Base-by-base conservation (phyloP, 495 filamentous ascomycete genomes). In the Oidiodendron maius region DNA sequence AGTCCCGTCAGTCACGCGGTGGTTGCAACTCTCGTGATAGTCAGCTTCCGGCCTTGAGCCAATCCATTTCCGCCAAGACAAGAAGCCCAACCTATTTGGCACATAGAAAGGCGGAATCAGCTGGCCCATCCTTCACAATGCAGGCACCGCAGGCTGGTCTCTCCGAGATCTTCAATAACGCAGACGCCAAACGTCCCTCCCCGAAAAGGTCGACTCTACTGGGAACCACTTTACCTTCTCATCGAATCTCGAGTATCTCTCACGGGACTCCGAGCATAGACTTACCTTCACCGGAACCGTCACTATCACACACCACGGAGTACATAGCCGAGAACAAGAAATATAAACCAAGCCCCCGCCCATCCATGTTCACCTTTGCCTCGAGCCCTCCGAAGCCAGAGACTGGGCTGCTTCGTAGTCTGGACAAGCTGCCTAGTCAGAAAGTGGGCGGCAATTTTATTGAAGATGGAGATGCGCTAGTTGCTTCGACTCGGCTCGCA, bases 371-470 rank as follows among this genome's bases (percentile, higher is more conserved):
- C 40, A 53, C 52, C 20, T 53, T 61, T 15, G 4, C 51, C 21
- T 56, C 55, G 13, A 58, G 58, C 38, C 26, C 51, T 67, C 36
- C 58, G 28, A 50, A 58, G 40, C 32, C 24, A 59, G 54, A 21
- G 54, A 32, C 51, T 61, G 58, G 16, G 40, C 45, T 12, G 54
- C 55, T 15, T 59, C 64, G 4, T 57, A 64, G 25, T 53, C 72
- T 44, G 60, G 66, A 32, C 61, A 23, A 66, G 64, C 32, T 63
- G 55, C 13, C 51, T 55, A 15, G 56, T 63, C 40, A 51, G 42
- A 16, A 61, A 63, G 39, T 48, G 56, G 13, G 53, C 36, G 38
- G 37, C n/a, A 21, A 65, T 34, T 59, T 34, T 39, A 62, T 57
- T 39, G 56, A 43, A 18, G 43, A 58, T 26, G 61, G 60, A 60